phyloP scores from a whole-genome alignment of 306 rosid genomes.

The Vigna hirtella region DNA sequence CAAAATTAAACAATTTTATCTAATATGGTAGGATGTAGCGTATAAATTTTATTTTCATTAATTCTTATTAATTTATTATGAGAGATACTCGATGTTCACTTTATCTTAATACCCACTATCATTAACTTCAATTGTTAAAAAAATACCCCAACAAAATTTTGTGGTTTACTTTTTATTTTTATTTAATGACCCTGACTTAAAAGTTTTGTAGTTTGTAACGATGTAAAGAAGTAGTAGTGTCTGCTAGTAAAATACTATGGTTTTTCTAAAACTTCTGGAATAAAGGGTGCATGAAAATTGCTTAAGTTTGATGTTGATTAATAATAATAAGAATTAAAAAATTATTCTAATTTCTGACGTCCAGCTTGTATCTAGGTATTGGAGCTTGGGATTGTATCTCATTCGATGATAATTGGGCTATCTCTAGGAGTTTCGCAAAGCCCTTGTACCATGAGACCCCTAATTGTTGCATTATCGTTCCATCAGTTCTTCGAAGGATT shows the following conservation, averaged over 20 bases:
- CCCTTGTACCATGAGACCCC: conserved; percentile 86
- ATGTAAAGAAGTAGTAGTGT: no score
- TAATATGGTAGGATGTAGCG: no score
- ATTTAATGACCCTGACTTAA: neutral
- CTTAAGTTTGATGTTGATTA: neutral
- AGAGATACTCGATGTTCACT: no score
- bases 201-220: no score
- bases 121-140: no score
- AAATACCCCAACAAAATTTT: no score
- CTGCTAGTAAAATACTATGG: neutral
- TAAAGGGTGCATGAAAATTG: neutral
- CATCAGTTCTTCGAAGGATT: conserved; percentile 99
- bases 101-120: no score
- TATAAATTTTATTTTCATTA: no score
- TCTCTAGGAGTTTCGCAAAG: conserved; percentile 94
- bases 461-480: conserved; percentile 83
- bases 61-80: no score
- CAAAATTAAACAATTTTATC: no score
- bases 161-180: no score
- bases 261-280: neutral
- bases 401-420: conserved; percentile 87
- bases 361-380: conserved; percentile 59
- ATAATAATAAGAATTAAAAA: neutral
- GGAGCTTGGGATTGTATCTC: conserved; percentile 96
- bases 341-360: neutral